Conservation (phyloP, 345 rosid genomes). For the Lepidium aucheri region DNA sequence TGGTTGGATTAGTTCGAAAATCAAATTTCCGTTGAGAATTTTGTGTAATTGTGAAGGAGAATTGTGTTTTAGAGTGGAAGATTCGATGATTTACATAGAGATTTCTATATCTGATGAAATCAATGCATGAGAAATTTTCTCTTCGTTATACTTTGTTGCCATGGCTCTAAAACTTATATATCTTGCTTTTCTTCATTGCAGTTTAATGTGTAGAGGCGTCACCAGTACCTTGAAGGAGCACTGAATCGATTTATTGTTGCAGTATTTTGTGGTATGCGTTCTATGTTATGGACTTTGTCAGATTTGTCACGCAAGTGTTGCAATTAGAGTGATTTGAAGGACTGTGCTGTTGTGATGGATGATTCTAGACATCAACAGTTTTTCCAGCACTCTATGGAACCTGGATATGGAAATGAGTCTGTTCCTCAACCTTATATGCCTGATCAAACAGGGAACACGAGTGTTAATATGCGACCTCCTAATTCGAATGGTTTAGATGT, state of each 20-base stretch:
- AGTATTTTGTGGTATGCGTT: background rate
- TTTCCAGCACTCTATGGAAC: constrained; percentile 36
- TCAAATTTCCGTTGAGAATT: background rate
- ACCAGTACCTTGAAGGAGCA: background rate
- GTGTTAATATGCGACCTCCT: constrained; percentile 32
- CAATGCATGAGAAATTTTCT: too few relatives aligned
- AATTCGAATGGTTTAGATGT: constrained; percentile 41
- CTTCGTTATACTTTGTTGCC: background rate
- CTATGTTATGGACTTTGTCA: background rate
- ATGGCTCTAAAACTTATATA: background rate
- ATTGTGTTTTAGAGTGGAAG: background rate
- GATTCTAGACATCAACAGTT: constrained; percentile 31
- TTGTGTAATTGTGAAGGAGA: background rate
- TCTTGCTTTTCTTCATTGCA: background rate
- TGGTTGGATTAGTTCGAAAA: background rate
- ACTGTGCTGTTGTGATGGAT: constrained; percentile 32
- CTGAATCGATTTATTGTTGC: background rate
- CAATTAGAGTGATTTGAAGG: background rate
- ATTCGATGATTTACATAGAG: background rate
- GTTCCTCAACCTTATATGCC: constrained; percentile 35
- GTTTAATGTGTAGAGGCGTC: background rate
- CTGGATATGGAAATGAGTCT: constrained; percentile 44
- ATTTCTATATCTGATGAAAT: too few relatives aligned
- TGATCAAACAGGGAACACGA: constrained; percentile 37
- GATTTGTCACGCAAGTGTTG: background rate